Percentiles rank a stretch among this genome's conserved stretches.
phyloP scores from a whole-genome alignment of 768 basidiomycete species.

The Russula virescens region DNA sequence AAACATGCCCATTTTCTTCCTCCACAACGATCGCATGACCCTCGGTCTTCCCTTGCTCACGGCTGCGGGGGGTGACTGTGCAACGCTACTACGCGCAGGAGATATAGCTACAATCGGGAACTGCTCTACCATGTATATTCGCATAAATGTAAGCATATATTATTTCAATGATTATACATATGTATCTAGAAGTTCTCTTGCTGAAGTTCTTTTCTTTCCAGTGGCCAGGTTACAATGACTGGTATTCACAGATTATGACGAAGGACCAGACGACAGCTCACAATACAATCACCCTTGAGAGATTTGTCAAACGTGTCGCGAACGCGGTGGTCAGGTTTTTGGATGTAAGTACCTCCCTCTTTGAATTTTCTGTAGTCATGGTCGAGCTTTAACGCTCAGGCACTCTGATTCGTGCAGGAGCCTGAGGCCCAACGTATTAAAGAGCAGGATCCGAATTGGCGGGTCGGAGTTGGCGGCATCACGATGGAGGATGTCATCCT shows the following conservation, averaged over 20 bases:
- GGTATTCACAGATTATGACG: constrained; percentile 10
- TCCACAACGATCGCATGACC: neutral
- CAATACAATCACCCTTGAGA: constrained; percentile 2
- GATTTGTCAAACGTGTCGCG: constrained; percentile 10
- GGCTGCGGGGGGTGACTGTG: neutral
- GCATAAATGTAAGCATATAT: constrained; percentile 1
- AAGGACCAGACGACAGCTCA: constrained; percentile 2
- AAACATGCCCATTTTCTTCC: constrained; percentile 14
- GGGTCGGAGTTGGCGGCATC: neutral
- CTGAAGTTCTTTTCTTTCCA: neutral
- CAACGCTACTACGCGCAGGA: neutral
- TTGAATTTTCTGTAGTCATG: neutral
- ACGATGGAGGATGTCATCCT: neutral
- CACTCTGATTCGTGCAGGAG: neutral
- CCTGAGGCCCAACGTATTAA: neutral
- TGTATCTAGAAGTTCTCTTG: neutral
- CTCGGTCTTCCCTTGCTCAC: neutral
- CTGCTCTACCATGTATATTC: neutral
- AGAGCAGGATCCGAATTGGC: neutral
- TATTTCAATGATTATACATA: no score
- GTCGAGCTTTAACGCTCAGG: no score
- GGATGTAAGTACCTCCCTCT: neutral
- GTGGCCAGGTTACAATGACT: constrained; percentile 6
- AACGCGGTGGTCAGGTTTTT: constrained; percentile 6
- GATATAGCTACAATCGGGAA: neutral